A percentile compares a stretch with the other conserved stretches of the same genome.
phyloP scores from a whole-genome alignment of 768 basidiomycete genomes.

The Trametes maxima region DNA sequence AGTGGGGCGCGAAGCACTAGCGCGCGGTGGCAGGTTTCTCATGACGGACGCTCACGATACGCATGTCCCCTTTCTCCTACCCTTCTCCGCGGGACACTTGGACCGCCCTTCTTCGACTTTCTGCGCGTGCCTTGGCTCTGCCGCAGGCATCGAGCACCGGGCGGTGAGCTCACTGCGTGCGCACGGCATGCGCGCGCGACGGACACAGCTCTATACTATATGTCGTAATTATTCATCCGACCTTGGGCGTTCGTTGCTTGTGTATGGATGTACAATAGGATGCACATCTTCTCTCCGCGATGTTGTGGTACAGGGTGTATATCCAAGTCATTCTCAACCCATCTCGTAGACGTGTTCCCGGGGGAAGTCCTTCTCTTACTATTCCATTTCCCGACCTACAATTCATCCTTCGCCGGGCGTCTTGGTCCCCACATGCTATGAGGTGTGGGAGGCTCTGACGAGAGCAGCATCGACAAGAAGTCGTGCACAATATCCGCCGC shows the following conservation, averaged over 20 bases:
- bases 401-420: constrained; percentile 23
- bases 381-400: constrained; percentile 9
- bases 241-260: constrained; percentile 19
- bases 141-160: too few relatives aligned
- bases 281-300: not conserved
- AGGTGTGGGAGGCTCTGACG: constrained; percentile 42
- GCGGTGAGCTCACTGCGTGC: too few relatives aligned
- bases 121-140: not conserved
- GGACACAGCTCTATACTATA: constrained; percentile 7
- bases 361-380: not conserved
- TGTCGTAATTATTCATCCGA: constrained; percentile 35
- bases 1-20: constrained; percentile 51
- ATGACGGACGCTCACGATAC: constrained; percentile 7
- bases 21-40: not conserved
- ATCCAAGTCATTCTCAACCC: not conserved
- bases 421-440: constrained; percentile 13
- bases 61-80: not conserved
- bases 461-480: constrained; percentile 62
- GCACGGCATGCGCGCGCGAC: not conserved
- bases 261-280: constrained; percentile 17
- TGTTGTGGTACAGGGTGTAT: not conserved
- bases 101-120: not conserved
- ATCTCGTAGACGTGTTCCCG: not conserved
- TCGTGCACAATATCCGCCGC: constrained; percentile 73
- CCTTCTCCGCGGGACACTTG: not conserved